Conservation (phyloP, 768 basidiomycete species). For the Solioccasus polychromus region DNA sequence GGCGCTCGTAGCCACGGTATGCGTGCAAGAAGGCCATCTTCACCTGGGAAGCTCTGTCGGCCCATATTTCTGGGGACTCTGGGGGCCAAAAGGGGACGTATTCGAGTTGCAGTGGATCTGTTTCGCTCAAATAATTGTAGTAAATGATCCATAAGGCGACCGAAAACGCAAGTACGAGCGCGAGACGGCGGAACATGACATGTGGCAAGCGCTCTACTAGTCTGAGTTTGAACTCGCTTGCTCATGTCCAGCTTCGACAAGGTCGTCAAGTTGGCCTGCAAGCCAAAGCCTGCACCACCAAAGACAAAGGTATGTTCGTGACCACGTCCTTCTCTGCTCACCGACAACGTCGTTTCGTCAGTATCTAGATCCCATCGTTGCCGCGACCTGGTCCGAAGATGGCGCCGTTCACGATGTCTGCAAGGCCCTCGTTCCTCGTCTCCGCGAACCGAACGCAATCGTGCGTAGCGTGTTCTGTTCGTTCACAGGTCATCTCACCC, state of each 20-base stretch:
- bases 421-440: constrained; percentile 77
- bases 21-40: constrained; percentile 64
- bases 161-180: constrained; percentile 11
- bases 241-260: constrained; percentile 82
- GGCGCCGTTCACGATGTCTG: constrained; percentile 92
- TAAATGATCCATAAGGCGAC: constrained; percentile 20
- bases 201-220: constrained; percentile 4
- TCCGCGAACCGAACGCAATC: constrained; percentile 89
- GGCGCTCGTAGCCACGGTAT: constrained; percentile 60
- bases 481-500: neutral
- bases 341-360: constrained; percentile 30
- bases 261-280: constrained; percentile 94
- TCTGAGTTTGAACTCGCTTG: constrained; percentile 30
- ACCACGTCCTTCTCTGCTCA: neutral
- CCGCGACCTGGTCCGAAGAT: constrained; percentile 95
- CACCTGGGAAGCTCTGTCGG: constrained; percentile 51
- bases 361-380: constrained; percentile 96
- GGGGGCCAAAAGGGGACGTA: constrained; percentile 13
- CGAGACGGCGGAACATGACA: constrained; percentile 24
- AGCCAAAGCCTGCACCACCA: constrained; percentile 93
- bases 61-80: constrained; percentile 43
- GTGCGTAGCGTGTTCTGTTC: constrained; percentile 45
- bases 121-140: constrained; percentile 1
- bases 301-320: constrained; percentile 77
- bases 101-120: neutral